Evolutionary conservation across 352 stramenopile genomes (phyloP).

Genomic region (Phytophthora europaea): DNA sequence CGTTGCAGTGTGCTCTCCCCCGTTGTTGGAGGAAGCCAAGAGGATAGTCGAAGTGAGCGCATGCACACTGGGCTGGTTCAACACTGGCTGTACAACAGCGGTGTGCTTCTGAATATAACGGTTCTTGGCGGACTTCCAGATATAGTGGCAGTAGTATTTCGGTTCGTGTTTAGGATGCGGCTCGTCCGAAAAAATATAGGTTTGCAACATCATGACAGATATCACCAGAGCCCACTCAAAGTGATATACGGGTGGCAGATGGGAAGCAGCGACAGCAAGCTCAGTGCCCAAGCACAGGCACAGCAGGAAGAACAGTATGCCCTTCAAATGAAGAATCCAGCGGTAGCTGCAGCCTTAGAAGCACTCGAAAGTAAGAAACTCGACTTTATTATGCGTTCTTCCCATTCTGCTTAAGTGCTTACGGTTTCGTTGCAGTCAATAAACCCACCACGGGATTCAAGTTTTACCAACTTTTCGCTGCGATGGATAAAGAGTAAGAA

Average conservation of each 20-base stretch:
- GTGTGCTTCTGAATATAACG: conserved; percentile 14
- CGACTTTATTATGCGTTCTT: not conserved
- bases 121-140: conserved; percentile 19
- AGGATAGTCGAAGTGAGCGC: conserved; percentile 23
- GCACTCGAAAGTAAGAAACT: conserved; percentile 37
- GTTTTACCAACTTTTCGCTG: conserved; percentile 58
- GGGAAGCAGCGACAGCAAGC: conserved; percentile 57
- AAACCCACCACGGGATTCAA: conserved; percentile 43
- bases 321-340: conserved; percentile 49
- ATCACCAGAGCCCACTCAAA: conserved; percentile 2
- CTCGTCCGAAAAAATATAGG: not conserved
- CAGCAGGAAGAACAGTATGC: conserved; percentile 47
- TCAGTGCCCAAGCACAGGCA: conserved; percentile 29
- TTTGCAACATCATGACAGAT: not conserved
- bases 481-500: conserved; percentile 59
- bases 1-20: conserved; percentile 17
- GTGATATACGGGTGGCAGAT: conserved; percentile 19
- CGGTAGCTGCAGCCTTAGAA: conserved; percentile 49
- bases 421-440: conserved; percentile 41
- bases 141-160: conserved; percentile 13
- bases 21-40: conserved; percentile 18
- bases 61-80: conserved; percentile 11
- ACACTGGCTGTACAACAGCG: not conserved
- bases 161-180: not conserved
- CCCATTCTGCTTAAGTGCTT: not conserved